Percentiles rank a stretch among this genome's conserved stretches.
These are phyloP conservation scores for Penicillium sp. DNA, from an alignment of 2,329 filamentous ascomycete genomes.

Conservation along the genomic window DNA sequence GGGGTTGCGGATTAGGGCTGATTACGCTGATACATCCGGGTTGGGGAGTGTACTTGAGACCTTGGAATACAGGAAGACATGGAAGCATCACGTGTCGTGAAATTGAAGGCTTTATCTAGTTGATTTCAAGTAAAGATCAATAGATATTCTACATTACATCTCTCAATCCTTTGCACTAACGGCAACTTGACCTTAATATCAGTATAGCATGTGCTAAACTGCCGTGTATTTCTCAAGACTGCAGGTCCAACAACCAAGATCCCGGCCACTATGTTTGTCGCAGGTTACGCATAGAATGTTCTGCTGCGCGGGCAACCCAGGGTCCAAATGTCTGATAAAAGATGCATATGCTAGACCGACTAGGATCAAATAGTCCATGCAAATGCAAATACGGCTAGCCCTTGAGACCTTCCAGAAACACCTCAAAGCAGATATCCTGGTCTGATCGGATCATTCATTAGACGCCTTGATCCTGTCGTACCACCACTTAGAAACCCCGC, in stretches of 20 bases:
- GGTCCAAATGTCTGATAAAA: conserved; percentile 9
- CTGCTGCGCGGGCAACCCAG: conserved; percentile 16
- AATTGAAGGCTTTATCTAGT: no score
- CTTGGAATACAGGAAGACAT: no score
- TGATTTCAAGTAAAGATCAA: no score
- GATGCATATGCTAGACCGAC: neutral
- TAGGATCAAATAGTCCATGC: neutral
- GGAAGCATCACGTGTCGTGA: no score
- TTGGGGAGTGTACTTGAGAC: no score
- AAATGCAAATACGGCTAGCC: neutral
- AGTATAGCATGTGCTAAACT: no score
- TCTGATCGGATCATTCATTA: neutral
- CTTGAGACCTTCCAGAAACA: neutral
- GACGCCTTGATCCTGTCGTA: conserved; percentile 7
- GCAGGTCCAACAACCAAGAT: neutral
- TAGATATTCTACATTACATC: no score
- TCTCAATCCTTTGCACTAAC: no score
- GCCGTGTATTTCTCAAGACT: no score
- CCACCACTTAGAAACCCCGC: conserved; percentile 10
- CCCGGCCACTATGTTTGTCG: neutral
- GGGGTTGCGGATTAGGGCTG: neutral
- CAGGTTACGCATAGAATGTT: conserved; percentile 2
- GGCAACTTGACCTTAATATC: no score
- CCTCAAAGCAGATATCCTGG: neutral
- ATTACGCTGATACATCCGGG: neutral